Evolutionary conservation across 176 grass and related monocot species (phyloP).

Genomic region (Guadua angustifolia): DNA sequence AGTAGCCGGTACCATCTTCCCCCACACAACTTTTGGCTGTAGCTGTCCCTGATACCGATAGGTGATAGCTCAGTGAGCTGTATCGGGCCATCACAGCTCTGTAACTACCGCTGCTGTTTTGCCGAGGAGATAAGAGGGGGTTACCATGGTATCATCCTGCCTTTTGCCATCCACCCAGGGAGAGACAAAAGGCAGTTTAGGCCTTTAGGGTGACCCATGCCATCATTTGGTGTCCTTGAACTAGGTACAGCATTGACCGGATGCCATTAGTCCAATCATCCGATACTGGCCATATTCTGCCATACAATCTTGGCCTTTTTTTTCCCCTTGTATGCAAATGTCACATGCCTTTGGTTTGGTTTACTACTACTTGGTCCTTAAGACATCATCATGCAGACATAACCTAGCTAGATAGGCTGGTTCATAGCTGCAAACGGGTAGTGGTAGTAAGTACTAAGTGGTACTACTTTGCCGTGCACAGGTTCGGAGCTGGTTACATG

Average conservation of each 20-base stretch:
- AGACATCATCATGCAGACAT: slow-evolving; percentile 23
- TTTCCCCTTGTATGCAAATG: neutral
- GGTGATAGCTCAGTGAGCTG: slow-evolving; percentile 46
- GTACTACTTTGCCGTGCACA: neutral
- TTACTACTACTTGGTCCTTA: slow-evolving; percentile 2
- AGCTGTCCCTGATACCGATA: slow-evolving; percentile 52
- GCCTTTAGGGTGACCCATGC: slow-evolving; percentile 35
- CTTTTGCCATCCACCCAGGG: slow-evolving; percentile 12
- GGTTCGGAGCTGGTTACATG: slow-evolving; percentile 12
- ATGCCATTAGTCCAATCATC: slow-evolving; percentile 41
- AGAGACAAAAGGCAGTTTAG: slow-evolving; percentile 42
- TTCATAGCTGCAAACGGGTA: neutral
- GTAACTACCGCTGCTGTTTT: slow-evolving; percentile 22
- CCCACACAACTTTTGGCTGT: slow-evolving; percentile 33
- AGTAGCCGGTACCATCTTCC: neutral
- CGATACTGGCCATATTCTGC: neutral
- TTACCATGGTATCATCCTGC: slow-evolving; percentile 36
- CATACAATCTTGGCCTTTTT: too few relatives aligned
- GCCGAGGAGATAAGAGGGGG: slow-evolving; percentile 25
- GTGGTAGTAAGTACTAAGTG: neutral
- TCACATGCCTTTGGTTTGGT: slow-evolving; percentile 27
- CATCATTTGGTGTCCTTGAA: slow-evolving; percentile 37
- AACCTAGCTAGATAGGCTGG: neutral
- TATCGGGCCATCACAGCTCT: neutral
- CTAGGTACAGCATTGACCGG: slow-evolving; percentile 43